These are phyloP conservation scores for Glycyrrhiza uralensis DNA, from an alignment of 306 rosid species.

Conservation along the genomic window DNA sequence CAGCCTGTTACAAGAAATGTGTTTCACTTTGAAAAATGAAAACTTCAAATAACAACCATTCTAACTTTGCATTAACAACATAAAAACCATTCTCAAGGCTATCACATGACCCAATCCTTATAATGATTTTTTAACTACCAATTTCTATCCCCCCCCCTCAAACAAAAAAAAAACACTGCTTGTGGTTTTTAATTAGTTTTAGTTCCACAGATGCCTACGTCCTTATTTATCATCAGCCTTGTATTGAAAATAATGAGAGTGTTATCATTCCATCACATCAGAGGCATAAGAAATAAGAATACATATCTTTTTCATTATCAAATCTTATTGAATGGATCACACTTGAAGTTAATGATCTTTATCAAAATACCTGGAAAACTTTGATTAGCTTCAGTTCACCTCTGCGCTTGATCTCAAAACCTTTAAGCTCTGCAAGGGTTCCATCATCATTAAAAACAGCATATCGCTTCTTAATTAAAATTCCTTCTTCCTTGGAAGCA, in stretches of 20 bases:
- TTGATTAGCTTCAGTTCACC: conserved; percentile 99
- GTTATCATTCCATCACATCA: background rate
- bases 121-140: background rate
- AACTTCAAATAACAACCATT: conserved; percentile 3
- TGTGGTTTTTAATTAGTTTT: conserved; percentile 5
- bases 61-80: background rate
- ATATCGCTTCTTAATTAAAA: conserved; percentile 93
- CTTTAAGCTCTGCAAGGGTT: conserved; percentile 96
- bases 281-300: background rate
- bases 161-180: background rate
- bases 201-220: background rate
- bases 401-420: conserved; percentile 99
- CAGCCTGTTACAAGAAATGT: conserved; percentile 61
- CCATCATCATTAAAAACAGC: conserved; percentile 98
- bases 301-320: conserved; percentile 15
- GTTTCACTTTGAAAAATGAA: conserved; percentile 1
- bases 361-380: conserved; percentile 84
- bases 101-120: background rate
- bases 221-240: conserved; percentile 2
- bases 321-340: background rate
- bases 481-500: conserved; percentile 98
- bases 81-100: conserved; percentile 19
- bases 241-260: background rate
- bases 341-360: conserved; percentile 16
- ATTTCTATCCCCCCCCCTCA: background rate